Percentiles rank a stretch among this genome's conserved stretches.
phyloP scores from a whole-genome alignment of 1,139 yeast species.

The Wickerhamiella pararugosa region DNA sequence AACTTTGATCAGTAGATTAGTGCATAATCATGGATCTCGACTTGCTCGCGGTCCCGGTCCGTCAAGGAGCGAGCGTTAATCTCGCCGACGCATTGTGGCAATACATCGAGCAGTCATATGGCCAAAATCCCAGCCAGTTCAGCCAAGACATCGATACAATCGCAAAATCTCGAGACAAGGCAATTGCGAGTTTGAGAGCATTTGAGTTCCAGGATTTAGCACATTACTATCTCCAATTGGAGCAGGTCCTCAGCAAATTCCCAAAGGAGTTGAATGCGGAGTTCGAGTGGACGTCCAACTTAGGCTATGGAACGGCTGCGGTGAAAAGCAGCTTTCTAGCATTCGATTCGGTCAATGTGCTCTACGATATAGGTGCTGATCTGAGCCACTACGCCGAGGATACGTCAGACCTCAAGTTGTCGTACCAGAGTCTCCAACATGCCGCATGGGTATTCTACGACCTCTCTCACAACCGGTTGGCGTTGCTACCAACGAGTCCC shows the following conservation, averaged over 20 bases:
- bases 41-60: conserved; percentile 5
- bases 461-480: conserved; percentile 23
- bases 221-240: conserved; percentile 25
- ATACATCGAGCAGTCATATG: conserved; percentile 44
- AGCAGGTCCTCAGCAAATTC: conserved; percentile 27
- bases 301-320: conserved; percentile 37
- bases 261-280: conserved; percentile 27
- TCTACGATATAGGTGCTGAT: conserved; percentile 55
- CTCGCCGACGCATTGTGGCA: conserved; percentile 30
- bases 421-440: conserved; percentile 46
- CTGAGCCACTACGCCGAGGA: conserved; percentile 36
- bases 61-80: neutral
- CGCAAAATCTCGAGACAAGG: conserved; percentile 26
- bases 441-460: conserved; percentile 56
- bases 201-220: too few relatives aligned
- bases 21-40: conserved; percentile 3
- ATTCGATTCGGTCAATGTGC: conserved; percentile 46
- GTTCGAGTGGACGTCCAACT: conserved; percentile 41
- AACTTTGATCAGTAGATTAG: neutral
- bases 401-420: conserved; percentile 33
- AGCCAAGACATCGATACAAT: conserved; percentile 36
- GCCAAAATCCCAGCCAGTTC: conserved; percentile 49
- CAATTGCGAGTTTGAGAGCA: conserved; percentile 7
- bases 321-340: conserved; percentile 8
- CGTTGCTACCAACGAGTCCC: conserved; percentile 17